Evolutionary conservation across 2,329 filamentous ascomycete genomes (phyloP).

Genomic region (Sordariomycetes sp.): DNA sequence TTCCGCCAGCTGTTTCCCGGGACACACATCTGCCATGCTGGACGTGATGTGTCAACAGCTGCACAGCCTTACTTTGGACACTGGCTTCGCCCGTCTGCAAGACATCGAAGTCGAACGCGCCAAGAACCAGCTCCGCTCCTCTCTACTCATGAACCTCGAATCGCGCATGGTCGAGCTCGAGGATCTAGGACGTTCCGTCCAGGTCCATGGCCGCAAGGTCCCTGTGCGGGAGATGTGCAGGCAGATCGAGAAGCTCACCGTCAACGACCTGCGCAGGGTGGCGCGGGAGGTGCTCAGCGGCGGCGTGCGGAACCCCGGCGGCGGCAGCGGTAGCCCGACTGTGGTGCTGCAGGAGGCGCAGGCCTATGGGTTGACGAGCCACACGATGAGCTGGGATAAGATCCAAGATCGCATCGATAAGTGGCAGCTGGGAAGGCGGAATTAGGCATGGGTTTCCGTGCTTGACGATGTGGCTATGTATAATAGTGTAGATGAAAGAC

Average conservation of each 20-base stretch:
- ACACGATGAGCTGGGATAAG: conserved; percentile 72
- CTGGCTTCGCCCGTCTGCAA: conserved; percentile 64
- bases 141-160: conserved; percentile 94
- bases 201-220: conserved; percentile 91
- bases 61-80: conserved; percentile 65
- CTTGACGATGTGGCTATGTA: too few species aligned
- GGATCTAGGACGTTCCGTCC: conserved; percentile 87
- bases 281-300: conserved; percentile 73
- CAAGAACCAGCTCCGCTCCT: conserved; percentile 91
- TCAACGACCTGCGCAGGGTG: conserved; percentile 73
- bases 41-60: conserved; percentile 94
- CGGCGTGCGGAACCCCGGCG: conserved; percentile 61
- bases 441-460: too few species aligned
- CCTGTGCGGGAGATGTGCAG: conserved; percentile 89
- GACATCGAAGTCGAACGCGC: conserved; percentile 76
- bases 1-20: conserved; percentile 73
- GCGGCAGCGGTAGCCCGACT: conserved; percentile 80
- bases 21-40: conserved; percentile 72
- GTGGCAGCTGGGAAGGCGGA: conserved; percentile 61
- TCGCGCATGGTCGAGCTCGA: conserved; percentile 95
- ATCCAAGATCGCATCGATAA: conserved; percentile 78
- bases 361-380: conserved; percentile 57
- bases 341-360: conserved; percentile 91
- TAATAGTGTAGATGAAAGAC: too few species aligned
- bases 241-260: conserved; percentile 73